Percentiles rank a stretch among this genome's conserved stretches.
These are phyloP conservation scores for Tillandsia leiboldiana DNA, from an alignment of 176 grass and related monocot genomes.

Conservation along the genomic window DNA sequence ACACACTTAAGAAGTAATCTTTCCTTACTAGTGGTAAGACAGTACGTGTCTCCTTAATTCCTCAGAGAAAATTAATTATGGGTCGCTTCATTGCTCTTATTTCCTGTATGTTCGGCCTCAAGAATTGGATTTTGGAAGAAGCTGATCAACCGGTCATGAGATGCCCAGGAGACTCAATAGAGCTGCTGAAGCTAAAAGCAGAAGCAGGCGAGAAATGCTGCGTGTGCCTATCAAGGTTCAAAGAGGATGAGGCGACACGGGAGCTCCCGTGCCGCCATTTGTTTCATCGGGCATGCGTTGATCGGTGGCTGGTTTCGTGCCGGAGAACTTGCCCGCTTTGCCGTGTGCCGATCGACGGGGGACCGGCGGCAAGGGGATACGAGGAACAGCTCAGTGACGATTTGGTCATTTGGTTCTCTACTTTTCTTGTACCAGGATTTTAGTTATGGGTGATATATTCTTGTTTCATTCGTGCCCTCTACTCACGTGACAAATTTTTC, in stretches of 20 bases:
- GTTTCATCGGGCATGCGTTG: constrained; percentile 63
- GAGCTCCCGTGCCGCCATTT: constrained; percentile 51
- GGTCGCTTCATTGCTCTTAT: constrained; percentile 40
- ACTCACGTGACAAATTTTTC: too few relatives aligned
- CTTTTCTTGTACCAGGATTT: constrained; percentile 66
- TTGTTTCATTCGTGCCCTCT: too few relatives aligned
- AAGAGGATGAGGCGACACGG: constrained; percentile 24
- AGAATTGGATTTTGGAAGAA: constrained; percentile 4
- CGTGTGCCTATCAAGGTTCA: constrained; percentile 44
- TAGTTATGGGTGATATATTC: not conserved
- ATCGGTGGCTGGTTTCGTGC: constrained; percentile 46
- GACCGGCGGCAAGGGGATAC: constrained; percentile 9
- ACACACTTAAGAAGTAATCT: not conserved
- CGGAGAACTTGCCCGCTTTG: constrained; percentile 65
- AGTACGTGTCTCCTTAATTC: not conserved
- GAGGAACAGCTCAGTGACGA: constrained; percentile 35
- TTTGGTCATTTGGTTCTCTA: constrained; percentile 63
- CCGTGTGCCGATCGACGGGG: constrained; percentile 35
- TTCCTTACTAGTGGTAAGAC: not conserved
- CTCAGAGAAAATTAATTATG: constrained; percentile 23
- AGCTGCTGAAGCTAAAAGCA: constrained; percentile 6
- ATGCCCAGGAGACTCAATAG: not conserved
- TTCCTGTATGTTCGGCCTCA: constrained; percentile 43
- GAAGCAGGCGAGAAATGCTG: constrained; percentile 34
- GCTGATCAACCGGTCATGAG: not conserved